Evolutionary conservation across 2,329 filamentous ascomycete genomes (phyloP), one percentile per base, ranked within the genome.

Genomic region (Penicillium sp.): DNA sequence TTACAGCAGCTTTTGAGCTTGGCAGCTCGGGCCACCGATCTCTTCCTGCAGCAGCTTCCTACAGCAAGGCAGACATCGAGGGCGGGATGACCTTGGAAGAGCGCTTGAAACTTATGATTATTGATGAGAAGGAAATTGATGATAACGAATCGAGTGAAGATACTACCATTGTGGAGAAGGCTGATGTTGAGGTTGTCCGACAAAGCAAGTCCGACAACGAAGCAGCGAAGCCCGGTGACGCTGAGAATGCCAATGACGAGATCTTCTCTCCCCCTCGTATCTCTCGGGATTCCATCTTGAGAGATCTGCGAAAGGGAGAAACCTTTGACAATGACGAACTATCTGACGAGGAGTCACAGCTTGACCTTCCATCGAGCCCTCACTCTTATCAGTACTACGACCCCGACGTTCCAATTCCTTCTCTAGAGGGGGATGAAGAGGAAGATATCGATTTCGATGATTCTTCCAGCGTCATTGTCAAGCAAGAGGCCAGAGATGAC

Each of bases 221-320:
- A 13, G 12, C 9, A 4, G 32, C 25, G 5, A n/a, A 12, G 12
- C 28, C 4, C 9, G 43, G 42, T 12, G 25, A 12, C 2, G 35
- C 32, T 9, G 35, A 18, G 12, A 36, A 50, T 5, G 46, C 83
- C 38, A 81, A 79, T 39, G 82, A 86, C 66, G 84, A 57, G 78
- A 79, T 45, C 71, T 77, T 48, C 75, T 79, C 60, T 11, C 88
- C 83, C 13, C 78, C 86, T 9, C 85, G 85, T 46, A 95, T 97
- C 63, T 96, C 91, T 7, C 82, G 91, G 34, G 93, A 97, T 66
- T 95, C 90, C 0, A 97, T 97, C 58, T 75, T 97, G 59, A 84
- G 88, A 45, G 89, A 91, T 53, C 85, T 96, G 47, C 88, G 93
- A 65, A 69, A 66, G 33, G 58, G 86, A 85, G 70, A 88, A 67